Base-by-base conservation (phyloP, 805 yeast species). In the Blastobotrys americana region DNA sequence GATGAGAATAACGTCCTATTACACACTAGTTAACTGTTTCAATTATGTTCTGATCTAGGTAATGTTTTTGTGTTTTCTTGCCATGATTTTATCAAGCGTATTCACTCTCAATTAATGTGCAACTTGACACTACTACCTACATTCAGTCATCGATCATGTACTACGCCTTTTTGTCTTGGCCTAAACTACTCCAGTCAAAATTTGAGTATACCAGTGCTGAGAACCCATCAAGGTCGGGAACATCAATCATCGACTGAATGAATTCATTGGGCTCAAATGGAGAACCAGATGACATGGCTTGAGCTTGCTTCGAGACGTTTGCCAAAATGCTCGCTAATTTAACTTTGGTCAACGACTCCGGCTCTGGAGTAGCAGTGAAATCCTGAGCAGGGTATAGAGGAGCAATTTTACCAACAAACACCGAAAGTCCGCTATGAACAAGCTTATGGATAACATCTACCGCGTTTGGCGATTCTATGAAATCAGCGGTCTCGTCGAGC, bases 191-290 rank as follows among this genome's bases (percentile, higher is more conserved):
- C 56, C 57, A 53, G 31, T 54, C 51, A 54, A 84, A 85, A 57
- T 87, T 87, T 16, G 95, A 82, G 62, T 89, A 89, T 5, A 89
- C 89, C 53, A 87, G 74, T 3, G 97, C 97, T 65, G 95, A 82
- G 53, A 89, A 73, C 48, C 87, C 96, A 52, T 85, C 94, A 46
- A 89, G 71, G 51, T 80, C 87, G 15, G 76, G 80, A 25, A 72
- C 63, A 47, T 65, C 66, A 52, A 74, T 71, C 72, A 80, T 65
- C 3, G 68, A 63, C 17, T 63, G 60, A 8, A 76, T 54, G 51
- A 71, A 73, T 47, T 69, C 76, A 48, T 71, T 71, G 6, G 63
- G 57, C 15, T 66, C 55, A 27, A 55, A 48, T 5, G 65, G 63
- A 43, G 65, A 61, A 39, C 72, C 73, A 37, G 71, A 71, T 38